Conservation (phyloP, 2,329 filamentous ascomycete species). For the Fusarium drepaniforme region DNA sequence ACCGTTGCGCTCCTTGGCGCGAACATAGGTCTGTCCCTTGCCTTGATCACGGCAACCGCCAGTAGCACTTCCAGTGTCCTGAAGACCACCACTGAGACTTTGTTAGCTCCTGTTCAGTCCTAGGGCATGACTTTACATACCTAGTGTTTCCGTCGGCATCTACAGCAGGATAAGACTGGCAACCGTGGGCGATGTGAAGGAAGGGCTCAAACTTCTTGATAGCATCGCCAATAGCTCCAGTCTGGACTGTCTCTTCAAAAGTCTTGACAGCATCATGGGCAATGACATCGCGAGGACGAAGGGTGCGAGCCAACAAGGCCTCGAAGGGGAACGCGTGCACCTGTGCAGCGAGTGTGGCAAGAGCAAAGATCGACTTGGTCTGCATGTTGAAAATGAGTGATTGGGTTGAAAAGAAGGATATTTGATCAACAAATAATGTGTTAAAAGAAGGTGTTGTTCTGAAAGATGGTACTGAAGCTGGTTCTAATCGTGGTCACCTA, state of each 20-base stretch:
- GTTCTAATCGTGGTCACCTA: neutral
- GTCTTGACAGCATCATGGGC: constrained; percentile 43
- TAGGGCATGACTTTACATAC: constrained; percentile 47
- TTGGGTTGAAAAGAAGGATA: neutral
- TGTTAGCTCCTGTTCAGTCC: neutral
- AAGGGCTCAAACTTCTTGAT: constrained; percentile 48
- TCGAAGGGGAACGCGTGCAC: constrained; percentile 8
- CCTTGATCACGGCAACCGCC: constrained; percentile 48
- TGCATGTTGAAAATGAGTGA: neutral
- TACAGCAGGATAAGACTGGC: constrained; percentile 72
- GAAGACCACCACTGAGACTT: constrained; percentile 49
- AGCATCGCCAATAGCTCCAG: constrained; percentile 39
- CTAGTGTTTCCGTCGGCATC: constrained; percentile 66
- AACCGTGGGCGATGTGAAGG: constrained; percentile 65
- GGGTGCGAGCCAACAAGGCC: neutral
- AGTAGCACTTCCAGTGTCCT: constrained; percentile 42
- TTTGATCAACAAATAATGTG: neutral
- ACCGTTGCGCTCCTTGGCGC: constrained; percentile 44
- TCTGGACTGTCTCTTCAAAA: constrained; percentile 42
- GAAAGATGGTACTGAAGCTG: neutral
- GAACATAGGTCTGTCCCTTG: constrained; percentile 55
- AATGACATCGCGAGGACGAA: constrained; percentile 35
- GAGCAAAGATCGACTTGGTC: constrained; percentile 1
- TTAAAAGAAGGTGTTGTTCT: neutral
- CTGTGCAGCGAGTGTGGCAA: constrained; percentile 9